These are phyloP conservation scores for Tuber melanosporum DNA, from an alignment of 495 filamentous ascomycete genomes.

Conservation along the genomic window DNA sequence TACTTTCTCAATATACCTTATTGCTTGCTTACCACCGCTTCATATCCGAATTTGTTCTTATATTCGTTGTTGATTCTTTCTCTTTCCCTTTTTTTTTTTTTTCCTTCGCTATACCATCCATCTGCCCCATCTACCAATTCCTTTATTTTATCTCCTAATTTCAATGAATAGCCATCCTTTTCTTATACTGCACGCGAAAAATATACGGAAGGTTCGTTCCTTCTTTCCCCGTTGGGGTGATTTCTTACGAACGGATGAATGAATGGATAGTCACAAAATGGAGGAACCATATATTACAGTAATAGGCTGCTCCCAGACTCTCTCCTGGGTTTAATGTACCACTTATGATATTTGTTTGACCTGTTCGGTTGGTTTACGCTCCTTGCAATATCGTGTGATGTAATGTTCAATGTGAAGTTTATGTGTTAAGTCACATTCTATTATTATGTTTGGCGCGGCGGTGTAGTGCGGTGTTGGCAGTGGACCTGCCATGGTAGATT, in stretches of 20 bases:
- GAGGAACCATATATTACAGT: background rate
- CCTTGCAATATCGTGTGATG: background rate
- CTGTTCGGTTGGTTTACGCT: background rate
- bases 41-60: background rate
- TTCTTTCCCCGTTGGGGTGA: background rate
- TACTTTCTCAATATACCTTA: conserved; percentile 32
- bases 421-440: background rate
- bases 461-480: background rate
- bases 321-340: background rate
- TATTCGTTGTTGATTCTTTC: background rate
- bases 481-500: no score
- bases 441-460: background rate
- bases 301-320: background rate
- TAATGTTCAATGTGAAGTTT: background rate
- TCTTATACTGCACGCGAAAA: background rate
- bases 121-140: background rate
- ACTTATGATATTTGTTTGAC: background rate
- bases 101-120: background rate
- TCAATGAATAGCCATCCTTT: background rate
- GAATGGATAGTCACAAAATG: background rate
- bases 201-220: background rate
- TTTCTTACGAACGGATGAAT: background rate
- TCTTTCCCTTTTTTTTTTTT: background rate
- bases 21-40: conserved; percentile 8
- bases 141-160: conserved; percentile 1